A percentile compares a stretch with the other conserved stretches of the same genome.
phyloP scores from a whole-genome alignment of 495 filamentous ascomycete genomes.

The Daldinia decipiens region DNA sequence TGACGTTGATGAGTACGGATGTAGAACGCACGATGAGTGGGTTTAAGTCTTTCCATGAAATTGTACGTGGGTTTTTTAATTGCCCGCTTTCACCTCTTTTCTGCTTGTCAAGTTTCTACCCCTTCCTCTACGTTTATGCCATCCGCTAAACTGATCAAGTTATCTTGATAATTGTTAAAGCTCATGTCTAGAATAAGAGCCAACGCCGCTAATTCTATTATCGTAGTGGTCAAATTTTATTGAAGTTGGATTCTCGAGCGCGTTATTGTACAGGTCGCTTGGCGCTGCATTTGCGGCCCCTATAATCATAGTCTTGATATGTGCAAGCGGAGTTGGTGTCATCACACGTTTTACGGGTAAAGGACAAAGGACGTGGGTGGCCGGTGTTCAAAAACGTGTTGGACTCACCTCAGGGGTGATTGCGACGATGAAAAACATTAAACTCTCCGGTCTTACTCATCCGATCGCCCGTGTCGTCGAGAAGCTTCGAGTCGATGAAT shows the following conservation, averaged over 20 bases:
- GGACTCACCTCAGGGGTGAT: slow-evolving; percentile 65
- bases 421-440: slow-evolving; percentile 69
- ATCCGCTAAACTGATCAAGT: background rate
- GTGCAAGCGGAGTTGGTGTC: slow-evolving; percentile 44
- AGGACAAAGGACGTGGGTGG: slow-evolving; percentile 62
- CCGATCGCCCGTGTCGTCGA: slow-evolving; percentile 59
- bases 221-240: slow-evolving; percentile 60
- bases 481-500: slow-evolving; percentile 65
- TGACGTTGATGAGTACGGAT: slow-evolving; percentile 71
- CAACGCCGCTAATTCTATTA: slow-evolving; percentile 5
- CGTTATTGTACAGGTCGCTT: slow-evolving; percentile 42
- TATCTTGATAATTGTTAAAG: background rate
- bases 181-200: background rate
- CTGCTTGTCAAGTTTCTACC: background rate
- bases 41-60: slow-evolving; percentile 53
- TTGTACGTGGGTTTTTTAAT: slow-evolving; percentile 31
- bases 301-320: slow-evolving; percentile 41
- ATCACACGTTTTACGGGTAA: slow-evolving; percentile 59
- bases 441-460: slow-evolving; percentile 66
- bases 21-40: slow-evolving; percentile 55
- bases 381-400: slow-evolving; percentile 63
- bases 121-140: background rate
- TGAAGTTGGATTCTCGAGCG: slow-evolving; percentile 59
- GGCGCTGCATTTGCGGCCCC: slow-evolving; percentile 35
- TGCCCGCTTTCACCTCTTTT: background rate